Base-by-base conservation (phyloP, 495 filamentous ascomycete species). In the Parathielavia appendiculata region DNA sequence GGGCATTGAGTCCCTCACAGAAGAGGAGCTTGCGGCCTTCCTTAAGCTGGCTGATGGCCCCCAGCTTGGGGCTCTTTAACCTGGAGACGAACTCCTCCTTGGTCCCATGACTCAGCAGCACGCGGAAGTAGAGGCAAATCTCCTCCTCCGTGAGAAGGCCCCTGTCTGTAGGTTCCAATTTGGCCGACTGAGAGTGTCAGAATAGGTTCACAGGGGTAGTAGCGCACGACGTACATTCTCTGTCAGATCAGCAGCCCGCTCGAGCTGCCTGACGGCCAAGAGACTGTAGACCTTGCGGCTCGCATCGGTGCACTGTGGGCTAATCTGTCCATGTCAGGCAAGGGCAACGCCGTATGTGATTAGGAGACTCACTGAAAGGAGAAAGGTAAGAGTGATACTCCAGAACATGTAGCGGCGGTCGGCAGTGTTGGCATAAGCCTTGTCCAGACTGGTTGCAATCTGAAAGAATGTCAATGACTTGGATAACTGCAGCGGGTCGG, bases 401-500 rank as follows among this genome's bases (percentile, higher is more conserved):
- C 70, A 72, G 54, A 77, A 78, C 63, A 76, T 69, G 54, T 73
- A 73, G 9, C 62, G 62, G 26, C 70, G 65, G n/a, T 76, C 73
- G 10, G 59, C 49, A 1, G 66, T 65, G 45, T 65, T 68, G 58
- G 64, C 53, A 30, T 74, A 70, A 11, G 72, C 66, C 63, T 73
- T 76, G 51, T 75, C 71, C 41, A 79, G 61, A 0, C 71, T 69
- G 1, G 73, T 71, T 1, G 76, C 71, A 56, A 79, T 78, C 76
- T 79, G 47, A 13, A 5, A 4, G 45, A 7, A 32, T 39, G 35
- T 32, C 19, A 19, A 34, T 32, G 2, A 56, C 9, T 10, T 13
- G 17, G 19, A 38, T 38, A n/a, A n/a, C 10, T 17, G 39, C 19
- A 12, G 11, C 1, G 26, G 12, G 17, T 23, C 23, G 3, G 36